phyloP scores from a whole-genome alignment of 805 yeast species.

The Kuraishia capsulata region DNA sequence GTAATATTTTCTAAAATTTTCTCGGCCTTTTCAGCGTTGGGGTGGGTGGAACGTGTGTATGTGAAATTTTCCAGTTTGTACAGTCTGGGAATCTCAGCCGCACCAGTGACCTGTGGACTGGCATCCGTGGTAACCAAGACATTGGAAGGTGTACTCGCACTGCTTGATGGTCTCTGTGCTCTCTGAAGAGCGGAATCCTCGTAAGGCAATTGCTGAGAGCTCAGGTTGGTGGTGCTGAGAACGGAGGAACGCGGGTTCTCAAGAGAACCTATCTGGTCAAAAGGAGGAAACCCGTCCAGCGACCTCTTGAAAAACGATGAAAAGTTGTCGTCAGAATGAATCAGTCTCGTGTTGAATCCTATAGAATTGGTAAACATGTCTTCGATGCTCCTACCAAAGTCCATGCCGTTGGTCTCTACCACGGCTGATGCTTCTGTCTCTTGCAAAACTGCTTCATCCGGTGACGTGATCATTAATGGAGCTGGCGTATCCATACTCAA shows the following conservation, averaged over 20 bases:
- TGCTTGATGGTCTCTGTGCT: not conserved
- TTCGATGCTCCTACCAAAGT: slow-evolving; percentile 10
- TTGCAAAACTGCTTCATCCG: not conserved
- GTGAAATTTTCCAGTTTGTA: slow-evolving; percentile 18
- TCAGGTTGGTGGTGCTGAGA: not conserved
- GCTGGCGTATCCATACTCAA: not conserved
- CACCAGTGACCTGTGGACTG: not conserved
- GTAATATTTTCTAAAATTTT: slow-evolving; percentile 33
- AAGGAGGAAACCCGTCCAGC: not conserved
- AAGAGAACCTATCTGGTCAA: not conserved
- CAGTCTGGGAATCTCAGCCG: slow-evolving; percentile 4
- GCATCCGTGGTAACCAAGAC: not conserved
- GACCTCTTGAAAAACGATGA: slow-evolving; percentile 8
- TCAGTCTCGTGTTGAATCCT: slow-evolving; percentile 26
- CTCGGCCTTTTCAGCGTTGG: slow-evolving; percentile 38
- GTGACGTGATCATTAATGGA: too few relatives aligned
- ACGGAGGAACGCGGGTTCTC: not conserved
- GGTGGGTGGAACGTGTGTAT: slow-evolving; percentile 35
- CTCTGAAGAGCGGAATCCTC: not conserved
- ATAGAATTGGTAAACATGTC: slow-evolving; percentile 18
- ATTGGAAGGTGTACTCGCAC: not conserved
- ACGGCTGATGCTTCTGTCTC: not conserved
- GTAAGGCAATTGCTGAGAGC: not conserved
- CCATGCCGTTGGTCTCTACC: not conserved
- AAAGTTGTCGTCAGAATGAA: slow-evolving; percentile 25